Evolutionary conservation across 1,284 basidiomycete genomes (phyloP).

Genomic region (Ceratobasidium sp.): DNA sequence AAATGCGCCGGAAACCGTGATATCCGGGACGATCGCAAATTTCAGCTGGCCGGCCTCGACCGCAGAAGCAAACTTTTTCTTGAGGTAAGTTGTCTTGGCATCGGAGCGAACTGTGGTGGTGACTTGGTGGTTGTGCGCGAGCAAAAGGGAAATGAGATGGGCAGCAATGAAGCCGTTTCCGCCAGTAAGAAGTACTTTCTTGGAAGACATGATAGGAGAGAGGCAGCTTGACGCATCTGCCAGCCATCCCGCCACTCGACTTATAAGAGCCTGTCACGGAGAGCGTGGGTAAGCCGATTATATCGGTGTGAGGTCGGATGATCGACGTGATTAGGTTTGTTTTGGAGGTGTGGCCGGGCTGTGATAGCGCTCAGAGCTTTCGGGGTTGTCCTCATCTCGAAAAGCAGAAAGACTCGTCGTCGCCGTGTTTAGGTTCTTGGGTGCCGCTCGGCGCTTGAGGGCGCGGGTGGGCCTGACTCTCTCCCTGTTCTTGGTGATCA

Average conservation of each 20-base stretch:
- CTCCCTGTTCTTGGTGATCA: too few species aligned
- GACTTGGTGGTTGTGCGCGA: constrained; percentile 5
- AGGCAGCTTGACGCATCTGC: background rate
- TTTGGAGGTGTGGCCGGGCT: background rate
- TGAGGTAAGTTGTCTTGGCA: constrained; percentile 37
- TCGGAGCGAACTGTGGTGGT: constrained; percentile 39
- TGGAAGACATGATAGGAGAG: background rate
- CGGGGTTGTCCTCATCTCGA: too few species aligned
- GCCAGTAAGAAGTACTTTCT: constrained; percentile 22
- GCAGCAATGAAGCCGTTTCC: constrained; percentile 35
- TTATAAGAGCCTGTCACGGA: background rate
- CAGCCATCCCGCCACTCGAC: background rate
- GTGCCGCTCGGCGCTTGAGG: too few species aligned
- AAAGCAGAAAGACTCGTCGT: too few species aligned
- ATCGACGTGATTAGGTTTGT: background rate
- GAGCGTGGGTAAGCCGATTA: background rate
- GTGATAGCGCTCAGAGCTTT: background rate
- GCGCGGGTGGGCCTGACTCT: too few species aligned
- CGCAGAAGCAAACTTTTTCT: constrained; percentile 32
- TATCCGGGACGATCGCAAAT: constrained; percentile 42
- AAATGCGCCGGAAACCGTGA: constrained; percentile 41
- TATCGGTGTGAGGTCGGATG: background rate
- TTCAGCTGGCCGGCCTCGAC: constrained; percentile 25
- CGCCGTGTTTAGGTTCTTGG: too few species aligned
- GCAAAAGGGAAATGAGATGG: constrained; percentile 8